Evolutionary conservation across 495 filamentous ascomycete genomes (phyloP).

Genomic region (Massariosphaeria phaeospora): DNA sequence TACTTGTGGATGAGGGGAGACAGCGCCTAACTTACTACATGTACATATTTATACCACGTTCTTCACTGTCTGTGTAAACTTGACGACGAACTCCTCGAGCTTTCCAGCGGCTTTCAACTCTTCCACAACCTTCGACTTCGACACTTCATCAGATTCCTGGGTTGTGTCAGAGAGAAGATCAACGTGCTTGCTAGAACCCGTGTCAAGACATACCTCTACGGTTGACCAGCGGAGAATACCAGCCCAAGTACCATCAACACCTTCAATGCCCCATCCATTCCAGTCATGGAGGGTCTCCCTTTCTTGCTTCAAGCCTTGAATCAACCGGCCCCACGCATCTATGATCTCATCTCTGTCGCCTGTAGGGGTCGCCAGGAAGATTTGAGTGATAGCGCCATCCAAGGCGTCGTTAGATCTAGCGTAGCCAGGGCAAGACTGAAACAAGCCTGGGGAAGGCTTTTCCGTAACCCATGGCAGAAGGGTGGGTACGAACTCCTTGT

Average conservation of each 20-base stretch:
- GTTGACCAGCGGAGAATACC: not conserved
- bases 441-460: not conserved
- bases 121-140: not conserved
- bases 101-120: not conserved
- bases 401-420: not conserved
- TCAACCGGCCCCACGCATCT: not conserved
- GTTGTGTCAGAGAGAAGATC: not conserved
- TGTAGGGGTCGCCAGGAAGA: not conserved
- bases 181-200: not conserved
- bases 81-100: conserved; percentile 1
- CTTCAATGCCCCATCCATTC: conserved; percentile 9
- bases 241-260: conserved; percentile 2
- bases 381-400: not conserved
- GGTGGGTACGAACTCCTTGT: not conserved
- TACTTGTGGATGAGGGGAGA: too few species aligned
- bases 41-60: too few species aligned
- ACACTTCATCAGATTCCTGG: not conserved
- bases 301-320: not conserved
- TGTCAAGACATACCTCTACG: not conserved
- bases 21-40: too few species aligned
- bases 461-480: not conserved
- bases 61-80: not conserved
- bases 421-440: not conserved
- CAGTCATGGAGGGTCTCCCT: not conserved
- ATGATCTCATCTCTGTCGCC: not conserved